These are phyloP conservation scores for Grigorovia humatica DNA, from an alignment of 805 yeast species.

Conservation along the genomic window DNA sequence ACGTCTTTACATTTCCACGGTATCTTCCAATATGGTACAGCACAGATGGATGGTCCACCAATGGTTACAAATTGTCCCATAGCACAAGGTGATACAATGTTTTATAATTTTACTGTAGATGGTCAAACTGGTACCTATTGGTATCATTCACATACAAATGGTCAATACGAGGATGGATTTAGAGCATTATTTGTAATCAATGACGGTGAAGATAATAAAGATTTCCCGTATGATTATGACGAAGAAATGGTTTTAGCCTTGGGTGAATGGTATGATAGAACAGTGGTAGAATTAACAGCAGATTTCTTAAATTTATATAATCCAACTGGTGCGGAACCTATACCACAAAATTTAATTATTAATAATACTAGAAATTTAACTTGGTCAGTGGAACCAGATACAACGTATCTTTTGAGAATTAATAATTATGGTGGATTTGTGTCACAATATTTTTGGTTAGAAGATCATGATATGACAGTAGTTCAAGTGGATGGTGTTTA, in stretches of 20 bases:
- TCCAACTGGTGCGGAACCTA: constrained; percentile 98
- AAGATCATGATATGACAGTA: constrained; percentile 76
- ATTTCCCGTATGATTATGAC: constrained; percentile 64
- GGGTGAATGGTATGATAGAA: constrained; percentile 80
- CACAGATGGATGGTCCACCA: constrained; percentile 86
- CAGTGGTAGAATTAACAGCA: constrained; percentile 38
- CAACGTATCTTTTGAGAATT: constrained; percentile 71
- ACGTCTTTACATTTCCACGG: constrained; percentile 87
- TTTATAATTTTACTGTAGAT: constrained; percentile 81
- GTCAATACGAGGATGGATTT: constrained; percentile 92
- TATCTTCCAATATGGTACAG: constrained; percentile 59
- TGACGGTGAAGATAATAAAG: constrained; percentile 39
- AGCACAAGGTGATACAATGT: constrained; percentile 60
- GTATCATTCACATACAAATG: constrained; percentile 92
- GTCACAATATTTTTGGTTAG: constrained; percentile 80
- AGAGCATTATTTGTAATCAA: constrained; percentile 70
- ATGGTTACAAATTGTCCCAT: constrained; percentile 85
- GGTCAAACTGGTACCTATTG: constrained; percentile 83
- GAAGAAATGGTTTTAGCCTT: constrained; percentile 63
- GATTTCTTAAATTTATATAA: constrained; percentile 61
- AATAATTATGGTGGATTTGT: constrained; percentile 86
- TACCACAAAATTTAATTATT: constrained; percentile 70
- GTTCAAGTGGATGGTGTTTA: constrained; percentile 89
- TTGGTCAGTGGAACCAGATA: constrained; percentile 75
- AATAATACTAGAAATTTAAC: constrained; percentile 73